These are phyloP conservation scores for Senecio squalidus DNA, from an alignment of 140 eudicot species.

Conservation along the genomic window DNA sequence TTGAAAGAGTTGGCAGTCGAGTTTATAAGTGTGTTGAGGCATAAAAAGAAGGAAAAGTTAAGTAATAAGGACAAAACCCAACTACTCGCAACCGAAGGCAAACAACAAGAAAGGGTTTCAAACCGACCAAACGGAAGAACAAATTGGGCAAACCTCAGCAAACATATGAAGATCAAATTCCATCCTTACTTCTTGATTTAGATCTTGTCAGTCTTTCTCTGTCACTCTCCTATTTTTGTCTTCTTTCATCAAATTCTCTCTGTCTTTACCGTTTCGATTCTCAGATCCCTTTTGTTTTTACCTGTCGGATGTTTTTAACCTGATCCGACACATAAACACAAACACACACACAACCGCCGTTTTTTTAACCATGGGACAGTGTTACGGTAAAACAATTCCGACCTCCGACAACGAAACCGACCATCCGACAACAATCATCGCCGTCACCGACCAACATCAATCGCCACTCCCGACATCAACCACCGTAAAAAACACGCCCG, in stretches of 20 bases:
- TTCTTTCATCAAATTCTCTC: slow-evolving; percentile 10
- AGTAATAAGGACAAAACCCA: slow-evolving; percentile 35
- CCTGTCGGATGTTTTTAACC: slow-evolving; percentile 14
- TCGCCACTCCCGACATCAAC: slow-evolving; percentile 36
- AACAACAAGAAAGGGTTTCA: background rate
- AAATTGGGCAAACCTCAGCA: slow-evolving; percentile 4
- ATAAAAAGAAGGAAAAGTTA: slow-evolving; percentile 24
- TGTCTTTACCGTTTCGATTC: slow-evolving; percentile 10
- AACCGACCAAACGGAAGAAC: background rate
- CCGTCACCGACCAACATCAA: slow-evolving; percentile 6
- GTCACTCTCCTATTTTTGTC: background rate
- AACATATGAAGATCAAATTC: slow-evolving; percentile 3
- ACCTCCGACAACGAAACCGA: slow-evolving; percentile 44
- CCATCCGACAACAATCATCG: slow-evolving; percentile 31
- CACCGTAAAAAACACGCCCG: slow-evolving; percentile 58
- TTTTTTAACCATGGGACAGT: slow-evolving; percentile 73
- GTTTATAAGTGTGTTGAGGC: slow-evolving; percentile 18
- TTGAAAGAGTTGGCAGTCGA: slow-evolving; percentile 27
- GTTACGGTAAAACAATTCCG: slow-evolving; percentile 88
- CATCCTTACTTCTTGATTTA: background rate
- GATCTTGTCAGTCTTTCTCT: slow-evolving; percentile 38
- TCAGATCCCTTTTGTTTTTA: slow-evolving; percentile 26
- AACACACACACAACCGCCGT: background rate
- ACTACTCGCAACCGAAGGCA: slow-evolving; percentile 24
- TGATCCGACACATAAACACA: background rate